Percentiles rank a stretch among this genome's conserved stretches.
phyloP scores from a whole-genome alignment of 768 basidiomycete species.

The Clitopilus passeckerianus region DNA sequence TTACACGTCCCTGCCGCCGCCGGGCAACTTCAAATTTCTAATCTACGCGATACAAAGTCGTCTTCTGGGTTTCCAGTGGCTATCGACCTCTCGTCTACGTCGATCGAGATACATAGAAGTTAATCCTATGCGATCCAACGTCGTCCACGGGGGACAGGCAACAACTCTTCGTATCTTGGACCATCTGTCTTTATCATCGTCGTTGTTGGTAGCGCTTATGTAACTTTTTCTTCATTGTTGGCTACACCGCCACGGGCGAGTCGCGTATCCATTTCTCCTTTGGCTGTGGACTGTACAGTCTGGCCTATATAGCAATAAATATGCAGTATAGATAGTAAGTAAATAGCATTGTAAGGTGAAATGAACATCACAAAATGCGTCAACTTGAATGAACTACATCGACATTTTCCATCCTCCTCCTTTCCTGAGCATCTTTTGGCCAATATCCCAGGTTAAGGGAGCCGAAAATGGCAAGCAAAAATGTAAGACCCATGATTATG shows the following conservation, averaged over 20 bases:
- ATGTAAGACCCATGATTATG: not conserved
- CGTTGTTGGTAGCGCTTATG: not conserved
- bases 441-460: not conserved
- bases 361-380: no score
- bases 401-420: not conserved
- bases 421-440: not conserved
- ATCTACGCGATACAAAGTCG: not conserved
- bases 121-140: not conserved
- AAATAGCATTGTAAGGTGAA: no score
- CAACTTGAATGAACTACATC: no score
- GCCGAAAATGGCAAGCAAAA: not conserved
- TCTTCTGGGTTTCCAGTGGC: not conserved
- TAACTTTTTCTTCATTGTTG: not conserved
- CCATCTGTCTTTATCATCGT: not conserved
- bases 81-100: not conserved
- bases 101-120: not conserved
- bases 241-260: not conserved
- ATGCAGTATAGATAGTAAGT: no score
- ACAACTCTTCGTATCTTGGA: not conserved
- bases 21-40: constrained; percentile 2
- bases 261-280: no score
- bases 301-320: no score
- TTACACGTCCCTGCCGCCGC: constrained; percentile 15
- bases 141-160: not conserved
- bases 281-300: no score